Conservation (phyloP, 73 alveolate genomes). For the Blepharisma stoltei region DNA sequence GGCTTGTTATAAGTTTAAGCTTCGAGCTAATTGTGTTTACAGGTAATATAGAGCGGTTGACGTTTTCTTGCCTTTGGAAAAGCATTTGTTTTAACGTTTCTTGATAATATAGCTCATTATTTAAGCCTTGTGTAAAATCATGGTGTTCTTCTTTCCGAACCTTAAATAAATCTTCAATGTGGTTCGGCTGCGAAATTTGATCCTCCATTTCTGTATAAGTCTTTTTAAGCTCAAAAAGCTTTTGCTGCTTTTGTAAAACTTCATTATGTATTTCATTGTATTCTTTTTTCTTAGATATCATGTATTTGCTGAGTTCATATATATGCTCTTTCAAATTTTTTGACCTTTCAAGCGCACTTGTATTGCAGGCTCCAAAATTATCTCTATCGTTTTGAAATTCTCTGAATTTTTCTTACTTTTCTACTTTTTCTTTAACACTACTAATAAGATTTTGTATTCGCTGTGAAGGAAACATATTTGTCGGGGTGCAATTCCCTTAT, state of each 20-base stretch:
- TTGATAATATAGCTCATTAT: not conserved
- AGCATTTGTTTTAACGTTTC: slow-evolving; percentile 4
- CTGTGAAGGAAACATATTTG: no score
- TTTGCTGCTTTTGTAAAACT: not conserved
- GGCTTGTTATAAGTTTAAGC: not conserved
- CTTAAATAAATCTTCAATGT: not conserved
- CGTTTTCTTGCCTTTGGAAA: not conserved
- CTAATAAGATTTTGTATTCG: no score
- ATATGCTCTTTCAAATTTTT: no score
- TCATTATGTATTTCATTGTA: slow-evolving; percentile 7
- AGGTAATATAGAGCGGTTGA: not conserved
- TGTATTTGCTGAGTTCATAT: no score
- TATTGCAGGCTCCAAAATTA: no score
- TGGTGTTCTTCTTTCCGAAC: not conserved
- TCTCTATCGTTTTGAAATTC: no score
- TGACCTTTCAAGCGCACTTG: no score
- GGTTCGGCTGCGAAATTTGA: not conserved
- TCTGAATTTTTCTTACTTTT: no score
- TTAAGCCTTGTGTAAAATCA: not conserved
- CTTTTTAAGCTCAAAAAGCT: not conserved
- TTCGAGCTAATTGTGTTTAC: not conserved
- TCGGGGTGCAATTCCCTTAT: no score
- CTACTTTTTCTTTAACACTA: no score
- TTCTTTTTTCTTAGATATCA: not conserved
- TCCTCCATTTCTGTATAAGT: not conserved